Evolutionary conservation across 257 asterid species (phyloP).

Genomic region (Nemophila menziesii): DNA sequence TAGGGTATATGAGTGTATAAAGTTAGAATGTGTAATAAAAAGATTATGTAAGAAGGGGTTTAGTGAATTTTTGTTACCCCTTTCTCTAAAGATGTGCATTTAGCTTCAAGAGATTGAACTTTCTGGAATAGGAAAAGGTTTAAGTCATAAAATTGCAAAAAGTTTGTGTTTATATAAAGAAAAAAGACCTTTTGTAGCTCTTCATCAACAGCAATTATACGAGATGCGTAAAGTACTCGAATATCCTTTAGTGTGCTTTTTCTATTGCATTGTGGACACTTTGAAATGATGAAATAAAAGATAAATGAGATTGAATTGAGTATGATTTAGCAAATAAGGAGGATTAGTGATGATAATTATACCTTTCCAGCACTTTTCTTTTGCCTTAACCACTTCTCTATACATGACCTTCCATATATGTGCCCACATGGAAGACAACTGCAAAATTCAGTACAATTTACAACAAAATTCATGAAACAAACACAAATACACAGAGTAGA

Average conservation of each 20-base stretch:
- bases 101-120: conserved; percentile 47
- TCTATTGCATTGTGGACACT: conserved; percentile 94
- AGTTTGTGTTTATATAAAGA: conserved; percentile 1
- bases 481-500: not conserved
- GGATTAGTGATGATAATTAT: not conserved
- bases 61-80: conserved; percentile 37
- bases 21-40: conserved; percentile 1
- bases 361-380: conserved; percentile 65
- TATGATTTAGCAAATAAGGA: not conserved
- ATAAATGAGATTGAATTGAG: not conserved
- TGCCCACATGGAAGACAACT: conserved; percentile 98
- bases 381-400: conserved; percentile 66
- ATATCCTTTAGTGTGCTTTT: conserved; percentile 52
- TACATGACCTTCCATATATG: conserved; percentile 66
- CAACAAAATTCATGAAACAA: not conserved
- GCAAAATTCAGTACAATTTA: conserved; percentile 11
- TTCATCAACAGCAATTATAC: conserved; percentile 47
- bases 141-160: conserved; percentile 4
- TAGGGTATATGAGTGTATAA: conserved; percentile 5
- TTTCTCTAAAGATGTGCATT: conserved; percentile 48
- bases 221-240: conserved; percentile 66
- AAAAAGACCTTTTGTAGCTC: conserved; percentile 57
- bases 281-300: conserved; percentile 7
- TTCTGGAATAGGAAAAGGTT: conserved; percentile 34
- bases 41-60: not conserved